These are phyloP conservation scores for Solanum okadae DNA, from an alignment of 257 asterid genomes.

Conservation along the genomic window DNA sequence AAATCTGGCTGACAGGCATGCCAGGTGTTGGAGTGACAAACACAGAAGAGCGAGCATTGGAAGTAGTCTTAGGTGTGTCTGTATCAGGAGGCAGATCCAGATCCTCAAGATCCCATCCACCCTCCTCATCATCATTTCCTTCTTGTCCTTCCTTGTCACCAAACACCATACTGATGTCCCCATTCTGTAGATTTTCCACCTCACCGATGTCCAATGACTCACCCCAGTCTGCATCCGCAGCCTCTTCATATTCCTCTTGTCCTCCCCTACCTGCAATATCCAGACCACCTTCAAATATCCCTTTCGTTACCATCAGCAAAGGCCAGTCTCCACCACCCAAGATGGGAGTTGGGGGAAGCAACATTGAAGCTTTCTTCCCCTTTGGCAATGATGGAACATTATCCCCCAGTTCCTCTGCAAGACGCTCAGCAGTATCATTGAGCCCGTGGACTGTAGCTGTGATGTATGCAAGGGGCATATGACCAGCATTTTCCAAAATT, in stretches of 20 bases:
- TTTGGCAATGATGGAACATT: slow-evolving; percentile 53
- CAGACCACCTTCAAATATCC: slow-evolving; percentile 64
- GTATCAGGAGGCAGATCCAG: slow-evolving; percentile 79
- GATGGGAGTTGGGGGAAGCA: slow-evolving; percentile 77
- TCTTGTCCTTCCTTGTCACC: slow-evolving; percentile 44
- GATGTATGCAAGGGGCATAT: slow-evolving; percentile 68
- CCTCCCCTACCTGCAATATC: slow-evolving; percentile 39
- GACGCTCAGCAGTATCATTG: slow-evolving; percentile 47
- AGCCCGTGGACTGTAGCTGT: slow-evolving; percentile 77
- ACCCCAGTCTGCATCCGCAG: slow-evolving; percentile 40
- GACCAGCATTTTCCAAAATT: slow-evolving; percentile 71
- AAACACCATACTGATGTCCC: slow-evolving; percentile 27
- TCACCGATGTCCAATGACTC: slow-evolving; percentile 61
- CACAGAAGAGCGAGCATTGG: slow-evolving; percentile 45
- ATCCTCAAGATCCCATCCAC: slow-evolving; percentile 97
- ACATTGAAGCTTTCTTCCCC: slow-evolving; percentile 39
- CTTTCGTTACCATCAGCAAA: slow-evolving; percentile 62
- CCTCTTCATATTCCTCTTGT: slow-evolving; percentile 41
- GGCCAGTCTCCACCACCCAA: slow-evolving; percentile 83
- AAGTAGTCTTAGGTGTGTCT: slow-evolving; percentile 57
- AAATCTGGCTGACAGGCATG: slow-evolving; percentile 89
- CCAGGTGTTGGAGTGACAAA: slow-evolving; percentile 78
- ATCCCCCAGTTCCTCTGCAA: slow-evolving; percentile 60
- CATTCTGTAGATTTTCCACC: slow-evolving; percentile 45
- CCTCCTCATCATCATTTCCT: slow-evolving; percentile 35